Base-by-base conservation (phyloP, 352 stramenopile species). In the Globisporangium cylindrosporum region DNA sequence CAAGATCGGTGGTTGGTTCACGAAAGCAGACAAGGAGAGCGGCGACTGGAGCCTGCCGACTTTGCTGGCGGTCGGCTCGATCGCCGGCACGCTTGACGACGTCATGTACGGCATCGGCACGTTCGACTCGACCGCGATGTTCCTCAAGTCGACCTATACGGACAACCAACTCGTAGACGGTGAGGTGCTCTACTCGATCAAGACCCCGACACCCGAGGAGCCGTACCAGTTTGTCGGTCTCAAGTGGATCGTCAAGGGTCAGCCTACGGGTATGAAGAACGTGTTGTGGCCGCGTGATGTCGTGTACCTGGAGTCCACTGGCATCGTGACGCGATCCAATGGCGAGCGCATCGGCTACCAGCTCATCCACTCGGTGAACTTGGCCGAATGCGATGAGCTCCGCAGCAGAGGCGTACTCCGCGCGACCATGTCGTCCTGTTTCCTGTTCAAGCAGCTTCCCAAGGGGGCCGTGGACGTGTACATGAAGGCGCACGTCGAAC, bases 21-120 rank as follows among this genome's bases (percentile, higher is more conserved):
- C 36, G 10, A 60, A 68, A n/a, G 4, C 67, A 34, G 64, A 74
- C 64, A 69, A 67, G 27, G 58, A 60, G 10, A 53, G 32, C 14
- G 62, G n/a, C 38, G 64, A 64, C 69, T 78, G 60, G 59, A 77
- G 72, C 24, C 62, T 82, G 57, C 77, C 64, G 1, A 68, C 75
- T 20, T 62, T 88, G 27, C 72, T 84, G 38, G 76, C 79, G 62
- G 74, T 77, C 38, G 78, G 80, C 5, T 82, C 68, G 7, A 84
- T 86, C 46, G 51, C 48, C 18, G 73, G 73, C 4, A 70, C 73
- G 60, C 29, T 91, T 25, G 76, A 90, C 46, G 79, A 91, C 46
- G 71, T 89, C 61, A 89, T 91, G 81, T 82, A 86, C 60, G 81
- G 84, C 18, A 76, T 87, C 51, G 25, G 69, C 3, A 74, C 79